Evolutionary conservation across 2,329 filamentous ascomycete genomes (phyloP), one percentile per base, ranked within the genome.

Genomic region (Passalora sequoiae): DNA sequence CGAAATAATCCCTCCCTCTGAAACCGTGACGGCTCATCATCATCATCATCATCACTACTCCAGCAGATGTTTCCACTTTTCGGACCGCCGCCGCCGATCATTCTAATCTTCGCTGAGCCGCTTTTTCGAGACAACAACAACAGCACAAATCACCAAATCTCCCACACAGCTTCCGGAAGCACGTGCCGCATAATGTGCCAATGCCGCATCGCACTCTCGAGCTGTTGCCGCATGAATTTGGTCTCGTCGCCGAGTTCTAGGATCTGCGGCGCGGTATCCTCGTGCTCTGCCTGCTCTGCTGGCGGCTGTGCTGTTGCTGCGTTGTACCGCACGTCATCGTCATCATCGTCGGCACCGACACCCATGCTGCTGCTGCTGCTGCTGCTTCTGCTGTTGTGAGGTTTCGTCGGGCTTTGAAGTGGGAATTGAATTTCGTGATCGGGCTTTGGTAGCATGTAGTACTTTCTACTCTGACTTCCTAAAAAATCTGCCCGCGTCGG

Each of bases 101-200:
- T n/a, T n/a, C n/a, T n/a, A n/a, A n/a, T n/a, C n/a, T n/a, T n/a
- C n/a, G n/a, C n/a, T n/a, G n/a, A n/a, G n/a, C n/a, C n/a, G n/a
- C n/a, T n/a, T n/a, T n/a, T n/a, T n/a, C n/a, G n/a, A n/a, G n/a
- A n/a, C n/a, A n/a, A n/a, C n/a, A n/a, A n/a, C n/a, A n/a, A n/a
- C n/a, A n/a, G n/a, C n/a, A n/a, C n/a, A n/a, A n/a, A n/a, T n/a
- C n/a, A 95, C 87, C 88, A 97, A 58, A 80, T 77, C 69, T 94
- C 84, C 92, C 92, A 98, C 19, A 97, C 78, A 9, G 69, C 69
- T 44, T 72, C 72, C 1, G 89, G 89, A 50, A 97, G 55, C 2
- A 96, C 89, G 1, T 71, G 78, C 60, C 92, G 79, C 89, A 98
- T 98, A 35, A 98, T 83, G 31, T 69, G 71, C 92, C 92, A 98